Conservation (phyloP, 805 yeast genomes). For the Cyberlindnera japonica region DNA sequence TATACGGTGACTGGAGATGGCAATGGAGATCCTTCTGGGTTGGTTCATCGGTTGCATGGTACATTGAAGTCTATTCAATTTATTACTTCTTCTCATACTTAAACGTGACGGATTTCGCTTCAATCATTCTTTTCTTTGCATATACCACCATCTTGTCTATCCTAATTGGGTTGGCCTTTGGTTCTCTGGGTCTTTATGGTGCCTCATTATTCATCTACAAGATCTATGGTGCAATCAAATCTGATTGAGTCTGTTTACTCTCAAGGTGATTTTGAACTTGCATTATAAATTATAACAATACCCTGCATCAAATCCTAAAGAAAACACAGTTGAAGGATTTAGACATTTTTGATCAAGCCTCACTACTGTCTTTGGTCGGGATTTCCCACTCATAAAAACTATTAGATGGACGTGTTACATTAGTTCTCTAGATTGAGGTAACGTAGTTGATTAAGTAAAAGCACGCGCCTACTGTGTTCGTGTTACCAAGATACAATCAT, state of each 20-base stretch:
- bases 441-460: no score
- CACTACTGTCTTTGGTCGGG: no score
- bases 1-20: conserved; percentile 61
- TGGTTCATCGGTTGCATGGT: conserved; percentile 70
- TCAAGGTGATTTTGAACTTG: no score
- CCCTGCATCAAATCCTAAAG: no score
- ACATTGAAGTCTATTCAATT: conserved; percentile 61
- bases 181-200: conserved; percentile 68
- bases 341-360: no score
- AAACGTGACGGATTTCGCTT: conserved; percentile 62
- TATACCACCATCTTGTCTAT: conserved; percentile 65
- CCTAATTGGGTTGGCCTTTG: conserved; percentile 65
- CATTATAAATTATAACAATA: no score
- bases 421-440: no score
- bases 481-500: conserved; percentile 4
- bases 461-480: no score
- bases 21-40: conserved; percentile 77
- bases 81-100: conserved; percentile 60
- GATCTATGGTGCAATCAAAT: conserved; percentile 56
- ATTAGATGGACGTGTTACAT: no score
- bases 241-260: conserved; percentile 39
- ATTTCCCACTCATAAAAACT: no score
- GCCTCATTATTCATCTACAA: conserved; percentile 62
- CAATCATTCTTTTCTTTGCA: conserved; percentile 63
- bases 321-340: no score